Evolutionary conservation across 2,329 filamentous ascomycete genomes (phyloP), one percentile per base, ranked within the genome.

Genomic region (Clonostachys solani): DNA sequence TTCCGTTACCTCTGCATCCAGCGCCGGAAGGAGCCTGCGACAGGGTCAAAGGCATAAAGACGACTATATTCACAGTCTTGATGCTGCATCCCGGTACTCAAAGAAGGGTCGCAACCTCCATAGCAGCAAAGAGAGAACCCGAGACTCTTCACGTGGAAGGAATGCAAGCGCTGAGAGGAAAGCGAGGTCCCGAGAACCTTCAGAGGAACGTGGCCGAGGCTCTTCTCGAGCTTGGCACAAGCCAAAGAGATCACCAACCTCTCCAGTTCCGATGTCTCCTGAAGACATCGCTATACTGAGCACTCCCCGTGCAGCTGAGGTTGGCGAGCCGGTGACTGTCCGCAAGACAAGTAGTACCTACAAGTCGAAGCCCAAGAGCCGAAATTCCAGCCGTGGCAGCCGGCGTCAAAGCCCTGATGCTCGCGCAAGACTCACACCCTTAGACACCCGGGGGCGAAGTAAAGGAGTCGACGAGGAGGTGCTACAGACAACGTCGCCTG

Each of bases 221-320:
- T 71, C 78, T 12, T 75, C 80, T 41, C 80, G 85, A 18, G 86
- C 84, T 53, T 90, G 75, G 48, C 68, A 86, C 52, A 86, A 83
- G 59, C 81, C 87, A 16, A 95, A 96, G 67, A 79, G 88, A 18
- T 96, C 92, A 2, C 92, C 92, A 1, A 95, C 90, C 3, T 96
- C 92, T 0, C 92, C 92, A 0, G 79, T 96, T 3, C 90, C 92
- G 4, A 96, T 96, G 92, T 95, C 92, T 4, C 91, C 91, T 0
- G 89, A 96, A 56, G 91, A 96, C 57, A 63, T 89, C 50, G 81
- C 83, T 59, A 84, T 80, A 55, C 65, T 86, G 44, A 79, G 77
- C 52, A 79, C 72, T 1, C 71, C 74, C 1, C 68, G 59, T 29
- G 56, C 58, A 52, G 60, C 45, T 7, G 59, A 62, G 3, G 52